A percentile compares a stretch with the other conserved stretches of the same genome.
Conservation (phyloP, 345 rosid genomes). For the Eucalyptus sp. region DNA sequence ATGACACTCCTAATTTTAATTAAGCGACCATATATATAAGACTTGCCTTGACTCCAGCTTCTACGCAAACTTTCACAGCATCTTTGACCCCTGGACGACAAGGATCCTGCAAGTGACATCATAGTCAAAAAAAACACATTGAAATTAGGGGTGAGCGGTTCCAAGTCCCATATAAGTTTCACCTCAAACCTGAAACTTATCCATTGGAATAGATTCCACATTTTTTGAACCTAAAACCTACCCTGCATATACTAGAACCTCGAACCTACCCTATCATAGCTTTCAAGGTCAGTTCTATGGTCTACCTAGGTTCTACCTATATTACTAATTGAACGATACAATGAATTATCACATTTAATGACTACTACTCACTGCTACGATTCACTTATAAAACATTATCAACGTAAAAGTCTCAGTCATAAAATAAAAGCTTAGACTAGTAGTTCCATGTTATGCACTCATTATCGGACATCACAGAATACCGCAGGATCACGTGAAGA, state of each 20-base stretch:
- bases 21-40: background rate
- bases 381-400: too few species aligned
- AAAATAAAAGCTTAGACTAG: too few species aligned
- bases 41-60: slow-evolving; percentile 84
- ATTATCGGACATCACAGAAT: fast-evolving
- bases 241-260: fast-evolving
- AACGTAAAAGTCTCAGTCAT: fast-evolving
- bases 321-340: too few species aligned
- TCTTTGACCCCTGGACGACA: slow-evolving; percentile 84
- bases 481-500: fast-evolving
- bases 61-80: slow-evolving; percentile 58
- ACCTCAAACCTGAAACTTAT: fast-evolving
- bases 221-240: fast-evolving
- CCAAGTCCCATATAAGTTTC: fast-evolving
- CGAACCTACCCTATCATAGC: fast-evolving
- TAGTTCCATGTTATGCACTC: too few species aligned
- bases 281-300: fast-evolving
- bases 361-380: fast-evolving
- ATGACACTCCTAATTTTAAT: background rate
- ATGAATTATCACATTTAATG: too few species aligned
- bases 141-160: too few species aligned
- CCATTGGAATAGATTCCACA: too few species aligned
- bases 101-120: slow-evolving; percentile 63
- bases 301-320: too few species aligned
- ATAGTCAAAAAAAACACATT: background rate